Evolutionary conservation across 306 rosid species (phyloP), one percentile per base, ranked within the genome.

Genomic region (Lathyrus aphaca): DNA sequence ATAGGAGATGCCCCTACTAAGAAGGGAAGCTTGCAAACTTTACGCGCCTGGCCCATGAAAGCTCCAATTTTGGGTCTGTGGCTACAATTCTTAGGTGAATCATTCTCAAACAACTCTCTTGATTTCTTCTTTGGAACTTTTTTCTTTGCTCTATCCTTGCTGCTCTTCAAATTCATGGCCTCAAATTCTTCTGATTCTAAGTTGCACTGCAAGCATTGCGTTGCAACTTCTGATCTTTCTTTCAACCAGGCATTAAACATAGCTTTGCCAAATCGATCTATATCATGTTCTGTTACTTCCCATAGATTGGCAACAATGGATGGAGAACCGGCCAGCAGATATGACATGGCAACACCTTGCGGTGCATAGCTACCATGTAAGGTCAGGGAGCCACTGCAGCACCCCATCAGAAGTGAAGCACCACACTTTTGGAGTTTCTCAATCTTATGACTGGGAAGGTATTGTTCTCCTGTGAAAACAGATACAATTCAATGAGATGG

Each of bases 201-300:
- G 64, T 80, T 80, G 79, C 90, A 83, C 53, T 84, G 78, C 35
- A 58, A 60, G 67, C 96, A 90, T 75, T 77, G 83, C 1, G 32
- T 38, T 23, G 79, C 40, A 64, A 74, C 18, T 60, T 63, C 71
- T 15, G 71, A 78, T 62, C 99, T 81, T 79, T 86, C 97, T 64
- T 79, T 77, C 82, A 89, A 79, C 97, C 95, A 94, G 8, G 91
- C 84, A 61, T 87, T 84, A 29, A 89, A 85, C 81, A 94, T 74
- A 18, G 96, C 87, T 75, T 80, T 91, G 32, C 89, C 91, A 65
- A 91, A 94, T 42, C 89, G 90, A 69, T 94, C 86, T 44, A 91
- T 91, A 54, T 94, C 99, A 77, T 67, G 87, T 73, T 94, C 99
- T 2, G 97, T 94, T 79, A 94, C 97, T 66, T 94, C 97, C 97